These are phyloP conservation scores for Lentinula lateritia DNA, from an alignment of 768 basidiomycete species.

Conservation along the genomic window DNA sequence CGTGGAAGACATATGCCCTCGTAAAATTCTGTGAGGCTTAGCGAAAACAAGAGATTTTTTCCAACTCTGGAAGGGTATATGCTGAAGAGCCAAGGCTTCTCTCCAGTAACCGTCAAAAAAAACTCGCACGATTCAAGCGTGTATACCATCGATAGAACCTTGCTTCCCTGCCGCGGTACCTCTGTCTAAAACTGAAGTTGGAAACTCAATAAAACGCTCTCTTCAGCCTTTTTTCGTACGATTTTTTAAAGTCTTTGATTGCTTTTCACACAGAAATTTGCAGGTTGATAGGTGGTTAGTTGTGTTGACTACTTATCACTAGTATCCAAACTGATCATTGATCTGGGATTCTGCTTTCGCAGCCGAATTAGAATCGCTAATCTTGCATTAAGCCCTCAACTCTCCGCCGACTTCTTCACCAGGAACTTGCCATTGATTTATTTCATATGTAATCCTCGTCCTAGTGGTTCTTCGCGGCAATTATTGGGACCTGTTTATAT, in stretches of 20 bases:
- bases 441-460: slow-evolving; percentile 1
- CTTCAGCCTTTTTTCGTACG: neutral
- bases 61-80: neutral
- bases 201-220: neutral
- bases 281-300: no score
- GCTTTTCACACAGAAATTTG: no score
- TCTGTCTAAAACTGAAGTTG: neutral
- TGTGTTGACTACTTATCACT: neutral
- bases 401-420: slow-evolving; percentile 3
- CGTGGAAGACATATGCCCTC: no score
- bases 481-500: neutral
- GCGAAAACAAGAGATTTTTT: neutral
- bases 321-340: neutral
- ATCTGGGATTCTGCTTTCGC: neutral
- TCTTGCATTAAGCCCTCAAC: neutral
- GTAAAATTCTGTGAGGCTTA: no score
- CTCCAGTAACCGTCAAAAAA: neutral
- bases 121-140: neutral
- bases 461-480: neutral
- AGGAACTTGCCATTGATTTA: neutral
- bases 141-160: neutral
- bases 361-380: slow-evolving; percentile 2
- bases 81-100: neutral
- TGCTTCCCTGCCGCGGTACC: neutral
- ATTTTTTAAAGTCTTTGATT: neutral